Conservation (phyloP, 78 protist genomes). For the Cavenderia fasciculata region DNA sequence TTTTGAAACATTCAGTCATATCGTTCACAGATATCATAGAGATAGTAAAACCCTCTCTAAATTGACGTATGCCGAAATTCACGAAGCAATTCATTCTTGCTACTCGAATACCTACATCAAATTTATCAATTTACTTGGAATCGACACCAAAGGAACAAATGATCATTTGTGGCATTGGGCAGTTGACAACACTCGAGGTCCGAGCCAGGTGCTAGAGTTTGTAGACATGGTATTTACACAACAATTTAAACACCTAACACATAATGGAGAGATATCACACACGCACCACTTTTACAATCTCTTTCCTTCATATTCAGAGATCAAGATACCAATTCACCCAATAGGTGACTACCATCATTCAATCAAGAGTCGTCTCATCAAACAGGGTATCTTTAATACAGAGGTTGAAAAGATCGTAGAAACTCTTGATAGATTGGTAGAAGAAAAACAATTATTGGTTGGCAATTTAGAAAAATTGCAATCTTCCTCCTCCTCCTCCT, state of each 20-base stretch:
- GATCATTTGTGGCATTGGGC: constrained; percentile 22
- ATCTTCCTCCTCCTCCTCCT: too few species aligned
- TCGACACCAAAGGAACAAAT: not conserved
- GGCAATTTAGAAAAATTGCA: too few species aligned
- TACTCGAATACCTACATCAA: constrained; percentile 6
- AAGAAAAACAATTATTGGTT: constrained; percentile 39
- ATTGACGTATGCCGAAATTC: constrained; percentile 68
- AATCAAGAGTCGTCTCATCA: constrained; percentile 24
- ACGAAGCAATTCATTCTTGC: constrained; percentile 26
- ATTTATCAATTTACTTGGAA: constrained; percentile 19
- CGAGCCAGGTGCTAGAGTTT: not conserved
- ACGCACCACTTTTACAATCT: constrained; percentile 30
- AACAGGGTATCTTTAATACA: constrained; percentile 50
- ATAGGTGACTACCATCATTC: constrained; percentile 44
- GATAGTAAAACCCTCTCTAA: constrained; percentile 56
- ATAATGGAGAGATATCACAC: constrained; percentile 49
- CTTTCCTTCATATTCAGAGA: constrained; percentile 35
- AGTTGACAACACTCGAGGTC: not conserved
- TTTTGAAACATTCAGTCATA: constrained; percentile 41
- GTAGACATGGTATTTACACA: not conserved
- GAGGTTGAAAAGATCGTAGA: constrained; percentile 61
- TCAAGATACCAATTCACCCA: constrained; percentile 65
- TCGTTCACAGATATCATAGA: constrained; percentile 41
- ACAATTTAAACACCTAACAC: constrained; percentile 46
- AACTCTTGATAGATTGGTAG: constrained; percentile 48